These are phyloP conservation scores for Solanum pennellii DNA, from an alignment of 257 asterid genomes.

Conservation along the genomic window DNA sequence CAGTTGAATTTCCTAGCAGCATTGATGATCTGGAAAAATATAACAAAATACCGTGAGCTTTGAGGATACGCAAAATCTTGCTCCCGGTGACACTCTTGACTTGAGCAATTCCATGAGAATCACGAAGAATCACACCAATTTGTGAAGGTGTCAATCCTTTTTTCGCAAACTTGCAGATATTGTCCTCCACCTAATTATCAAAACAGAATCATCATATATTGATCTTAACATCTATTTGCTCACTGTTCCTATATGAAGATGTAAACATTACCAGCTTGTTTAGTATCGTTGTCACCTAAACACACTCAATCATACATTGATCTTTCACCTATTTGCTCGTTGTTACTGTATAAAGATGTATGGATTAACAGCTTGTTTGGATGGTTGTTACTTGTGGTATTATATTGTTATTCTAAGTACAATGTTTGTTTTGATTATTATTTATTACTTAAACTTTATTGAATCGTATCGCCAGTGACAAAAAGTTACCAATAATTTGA, in stretches of 20 bases:
- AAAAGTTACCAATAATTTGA: background rate
- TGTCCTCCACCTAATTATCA: conserved; percentile 45
- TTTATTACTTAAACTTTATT: background rate
- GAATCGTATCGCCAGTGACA: background rate
- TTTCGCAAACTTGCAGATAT: conserved; percentile 56
- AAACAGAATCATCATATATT: background rate
- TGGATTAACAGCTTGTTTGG: background rate
- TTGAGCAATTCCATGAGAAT: conserved; percentile 22
- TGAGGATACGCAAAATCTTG: background rate
- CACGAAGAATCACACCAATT: conserved; percentile 80
- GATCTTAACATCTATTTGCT: background rate
- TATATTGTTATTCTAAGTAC: background rate
- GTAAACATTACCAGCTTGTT: background rate
- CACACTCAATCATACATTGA: background rate
- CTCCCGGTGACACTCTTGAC: background rate
- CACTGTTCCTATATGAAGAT: background rate
- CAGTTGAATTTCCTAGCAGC: conserved; percentile 35
- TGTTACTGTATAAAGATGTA: background rate
- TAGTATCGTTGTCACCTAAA: background rate
- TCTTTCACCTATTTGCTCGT: background rate
- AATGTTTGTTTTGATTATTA: background rate
- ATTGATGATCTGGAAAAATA: background rate
- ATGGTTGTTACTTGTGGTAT: background rate
- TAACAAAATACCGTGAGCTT: background rate
- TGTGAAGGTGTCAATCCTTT: conserved; percentile 28